A percentile compares a stretch with the other conserved stretches of the same genome.
These are phyloP conservation scores for Collybia mongolica DNA, from an alignment of 768 basidiomycete species.

Conservation along the genomic window DNA sequence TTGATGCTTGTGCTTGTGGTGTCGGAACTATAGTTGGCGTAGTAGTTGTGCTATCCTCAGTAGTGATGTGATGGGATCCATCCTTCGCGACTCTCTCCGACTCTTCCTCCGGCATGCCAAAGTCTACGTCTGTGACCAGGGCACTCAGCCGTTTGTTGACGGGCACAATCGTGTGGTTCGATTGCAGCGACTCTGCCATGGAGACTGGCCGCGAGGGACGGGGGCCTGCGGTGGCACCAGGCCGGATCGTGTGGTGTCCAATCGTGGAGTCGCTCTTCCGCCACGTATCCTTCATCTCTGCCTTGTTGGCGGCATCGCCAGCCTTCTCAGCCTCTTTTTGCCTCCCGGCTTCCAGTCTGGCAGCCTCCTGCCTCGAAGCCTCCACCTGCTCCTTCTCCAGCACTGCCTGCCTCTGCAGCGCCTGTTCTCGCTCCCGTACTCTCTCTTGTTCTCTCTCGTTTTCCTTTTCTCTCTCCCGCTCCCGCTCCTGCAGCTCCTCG, in stretches of 20 bases:
- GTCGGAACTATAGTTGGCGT: conserved; percentile 6
- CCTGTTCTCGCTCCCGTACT: conserved; percentile 6
- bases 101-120: conserved; percentile 62
- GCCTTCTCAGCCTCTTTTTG: conserved; percentile 4
- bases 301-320: conserved; percentile 20
- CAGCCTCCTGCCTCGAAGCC: background rate
- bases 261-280: conserved; percentile 84
- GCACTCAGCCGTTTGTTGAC: conserved; percentile 66
- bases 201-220: conserved; percentile 73
- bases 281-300: conserved; percentile 66
- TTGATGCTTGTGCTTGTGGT: too few relatives aligned
- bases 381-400: conserved; percentile 17
- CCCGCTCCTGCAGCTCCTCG: conserved; percentile 30
- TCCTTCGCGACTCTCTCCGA: conserved; percentile 3
- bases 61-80: conserved; percentile 2
- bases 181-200: conserved; percentile 75
- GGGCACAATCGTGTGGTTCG: conserved; percentile 70
- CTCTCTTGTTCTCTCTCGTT: conserved; percentile 1
- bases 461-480: conserved; percentile 11
- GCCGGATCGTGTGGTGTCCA: conserved; percentile 70
- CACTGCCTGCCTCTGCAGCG: conserved; percentile 10
- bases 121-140: conserved; percentile 65
- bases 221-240: conserved; percentile 37
- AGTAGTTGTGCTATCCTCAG: conserved; percentile 1
- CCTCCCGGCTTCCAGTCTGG: background rate